Evolutionary conservation across 768 basidiomycete genomes (phyloP), one percentile per base, ranked within the genome.

Genomic region (Collybia nuda): DNA sequence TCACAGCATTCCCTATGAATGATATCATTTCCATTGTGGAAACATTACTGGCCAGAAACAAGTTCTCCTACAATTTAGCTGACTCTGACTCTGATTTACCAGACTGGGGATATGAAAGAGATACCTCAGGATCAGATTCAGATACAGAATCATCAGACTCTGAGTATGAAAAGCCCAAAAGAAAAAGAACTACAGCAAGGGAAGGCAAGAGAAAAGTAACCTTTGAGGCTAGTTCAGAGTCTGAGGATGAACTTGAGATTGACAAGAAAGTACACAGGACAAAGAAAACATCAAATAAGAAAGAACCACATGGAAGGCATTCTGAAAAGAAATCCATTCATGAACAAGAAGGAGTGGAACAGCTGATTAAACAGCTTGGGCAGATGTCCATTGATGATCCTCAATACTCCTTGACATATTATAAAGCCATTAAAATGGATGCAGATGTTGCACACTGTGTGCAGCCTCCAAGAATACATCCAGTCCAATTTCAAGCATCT

Each of bases 401-500:
- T 14, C 11, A 41, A 26, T 50, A 50, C 41, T 38, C 18, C 3
- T 14, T 29, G 11, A 11, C 41, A 17, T 50, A 50, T 29, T 50
- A 29, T 39, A 50, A 50, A 40, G 48, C 40, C n/a, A 17, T 42
- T 14, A 50, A 42, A 39, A n/a, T 50, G 2, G 48, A 50, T 26
- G 15, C 14, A 12, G 32, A 29, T 29, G 40, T 50, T 5, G 22
- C 23, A 28, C n/a, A 50, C 6, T 40, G 39, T 22, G 5, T 50
- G 6, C 26, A 39, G 5, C 40, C 39, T 26, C 48, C 39, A 2
- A 7, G 21, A 11, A 24, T 38, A 28, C 28, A 28, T 5, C 28
- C 28, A 28, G 11, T 28, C 5, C 28, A 28, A 28, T 11, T 11
- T 26, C 15, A 23, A 3, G 18, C 37, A 5, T 14, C 7, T 14